These are phyloP conservation scores for Phytophthora pinifolia DNA, from an alignment of 352 stramenopile genomes.

Conservation along the genomic window DNA sequence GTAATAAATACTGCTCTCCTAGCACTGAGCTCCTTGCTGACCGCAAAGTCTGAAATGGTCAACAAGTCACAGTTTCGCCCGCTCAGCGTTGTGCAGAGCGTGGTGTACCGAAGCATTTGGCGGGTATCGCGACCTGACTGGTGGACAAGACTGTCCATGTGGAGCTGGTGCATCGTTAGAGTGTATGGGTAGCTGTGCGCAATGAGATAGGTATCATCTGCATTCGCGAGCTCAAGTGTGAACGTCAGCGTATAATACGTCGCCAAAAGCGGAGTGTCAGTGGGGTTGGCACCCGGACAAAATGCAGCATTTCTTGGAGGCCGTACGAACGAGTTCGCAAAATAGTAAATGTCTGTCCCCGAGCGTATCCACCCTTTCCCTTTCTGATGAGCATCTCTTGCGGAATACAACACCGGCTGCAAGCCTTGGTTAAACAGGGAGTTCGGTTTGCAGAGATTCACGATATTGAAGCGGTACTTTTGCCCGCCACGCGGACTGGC, in stretches of 20 bases:
- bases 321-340: constrained; percentile 60
- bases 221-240: constrained; percentile 76
- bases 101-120: constrained; percentile 43
- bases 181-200: constrained; percentile 94
- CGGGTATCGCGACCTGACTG: constrained; percentile 1
- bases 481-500: constrained; percentile 14
- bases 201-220: constrained; percentile 85
- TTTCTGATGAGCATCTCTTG: constrained; percentile 52
- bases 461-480: constrained; percentile 90
- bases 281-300: neutral
- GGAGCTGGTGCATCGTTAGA: constrained; percentile 69
- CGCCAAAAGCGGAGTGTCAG: constrained; percentile 1
- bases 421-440: constrained; percentile 92
- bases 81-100: constrained; percentile 61
- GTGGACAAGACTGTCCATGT: constrained; percentile 49
- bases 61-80: constrained; percentile 68
- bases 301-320: constrained; percentile 15
- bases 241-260: constrained; percentile 91
- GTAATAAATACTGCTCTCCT: constrained; percentile 76
- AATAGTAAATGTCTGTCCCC: constrained; percentile 89
- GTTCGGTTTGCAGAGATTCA: constrained; percentile 93
- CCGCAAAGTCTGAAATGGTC: constrained; percentile 67
- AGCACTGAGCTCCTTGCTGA: constrained; percentile 31
- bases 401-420: constrained; percentile 88
- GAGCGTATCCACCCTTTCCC: constrained; percentile 71